phyloP scores from a whole-genome alignment of 495 filamentous ascomycete genomes.

The Thozetella sp. region DNA sequence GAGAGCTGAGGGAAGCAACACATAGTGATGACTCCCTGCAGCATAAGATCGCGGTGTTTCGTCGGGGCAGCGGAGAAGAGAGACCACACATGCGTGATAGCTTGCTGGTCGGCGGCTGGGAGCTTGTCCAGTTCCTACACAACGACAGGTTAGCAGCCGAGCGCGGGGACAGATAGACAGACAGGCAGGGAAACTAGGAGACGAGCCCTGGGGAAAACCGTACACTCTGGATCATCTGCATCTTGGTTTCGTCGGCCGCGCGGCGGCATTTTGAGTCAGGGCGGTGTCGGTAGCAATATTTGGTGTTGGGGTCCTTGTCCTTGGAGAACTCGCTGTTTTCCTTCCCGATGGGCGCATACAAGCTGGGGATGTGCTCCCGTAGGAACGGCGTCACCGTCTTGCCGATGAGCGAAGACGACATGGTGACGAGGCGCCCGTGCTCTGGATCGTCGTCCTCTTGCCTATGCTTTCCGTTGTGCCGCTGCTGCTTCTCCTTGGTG shows the following conservation, averaged over 20 bases:
- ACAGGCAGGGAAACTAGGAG: conserved; percentile 7
- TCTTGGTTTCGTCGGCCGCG: conserved; percentile 91
- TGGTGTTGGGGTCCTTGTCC: conserved; percentile 70
- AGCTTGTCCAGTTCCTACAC: conserved; percentile 82
- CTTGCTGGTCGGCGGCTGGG: conserved; percentile 75
- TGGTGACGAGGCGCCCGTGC: conserved; percentile 32
- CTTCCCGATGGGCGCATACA: conserved; percentile 73
- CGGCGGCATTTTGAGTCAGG: conserved; percentile 93
- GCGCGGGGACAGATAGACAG: neutral
- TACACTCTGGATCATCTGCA: conserved; percentile 90
- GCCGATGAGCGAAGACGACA: conserved; percentile 49
- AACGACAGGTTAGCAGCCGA: conserved; percentile 7
- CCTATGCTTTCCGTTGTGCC: conserved; percentile 36
- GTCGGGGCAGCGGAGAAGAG: conserved; percentile 93
- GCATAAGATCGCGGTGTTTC: conserved; percentile 92
- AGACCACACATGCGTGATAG: conserved; percentile 95
- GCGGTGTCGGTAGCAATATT: conserved; percentile 93
- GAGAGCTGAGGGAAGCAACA: conserved; percentile 98
- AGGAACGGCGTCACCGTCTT: conserved; percentile 79
- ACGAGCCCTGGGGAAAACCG: conserved; percentile 17
- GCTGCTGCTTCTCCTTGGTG: conserved; percentile 26
- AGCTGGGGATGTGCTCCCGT: conserved; percentile 78
- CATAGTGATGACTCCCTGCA: conserved; percentile 91
- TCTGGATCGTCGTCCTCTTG: conserved; percentile 38
- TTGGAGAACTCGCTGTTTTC: conserved; percentile 36